Base-by-base conservation (phyloP, 2,329 filamentous ascomycete genomes). In the Colletotrichum costaricense region DNA sequence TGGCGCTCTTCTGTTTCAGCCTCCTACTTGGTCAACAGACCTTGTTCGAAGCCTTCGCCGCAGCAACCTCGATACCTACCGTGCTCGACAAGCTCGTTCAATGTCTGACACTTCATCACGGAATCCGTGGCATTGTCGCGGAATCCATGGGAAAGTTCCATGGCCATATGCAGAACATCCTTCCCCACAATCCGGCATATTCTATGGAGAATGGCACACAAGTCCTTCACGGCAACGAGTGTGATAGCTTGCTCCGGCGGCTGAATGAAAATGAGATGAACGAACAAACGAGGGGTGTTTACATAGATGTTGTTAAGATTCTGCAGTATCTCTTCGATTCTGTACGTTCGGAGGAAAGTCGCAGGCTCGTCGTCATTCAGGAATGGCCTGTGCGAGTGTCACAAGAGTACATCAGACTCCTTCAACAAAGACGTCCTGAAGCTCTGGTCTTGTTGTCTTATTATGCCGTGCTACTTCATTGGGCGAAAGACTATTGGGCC, bases 1-100 rank as follows among this genome's bases (percentile, higher is more conserved):
- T 86, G n/a, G 80, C 84, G 0, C 80, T 83, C 7, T 86, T 87
- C 70, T 76, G 87, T 16, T 88, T 87, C 75, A 83, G 85, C 4
- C 79, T 80, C 16, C 70, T 84, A 5, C 77, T 87, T 1, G 84
- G 86, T 63, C 80, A 88, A 6, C 86, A 89, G 62, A 82, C 84
- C 42, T 81, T 90, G 3, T 86, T 84, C 75, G 87, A 90, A 66
- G 84, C 67, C 5, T 62, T 60, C 26, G 62, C 64, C 9, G 22
- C 28, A 24, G 57, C 66, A 5, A 42, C 57, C 0, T 63, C 66
- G 0, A 16, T 68, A 19, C 57, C 66, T 8, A 52, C 30, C 0
- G 66, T 87, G 9, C 56, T 72, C 8, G 81, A 82, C 38, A 78
- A 81, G 16, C 84, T 85, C 68, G 77, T 84, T 12, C 80, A 83